Evolutionary conservation across 139 green algal species (phyloP), one percentile per base, ranked within the genome.

Genomic region (Eudorina sp.): DNA sequence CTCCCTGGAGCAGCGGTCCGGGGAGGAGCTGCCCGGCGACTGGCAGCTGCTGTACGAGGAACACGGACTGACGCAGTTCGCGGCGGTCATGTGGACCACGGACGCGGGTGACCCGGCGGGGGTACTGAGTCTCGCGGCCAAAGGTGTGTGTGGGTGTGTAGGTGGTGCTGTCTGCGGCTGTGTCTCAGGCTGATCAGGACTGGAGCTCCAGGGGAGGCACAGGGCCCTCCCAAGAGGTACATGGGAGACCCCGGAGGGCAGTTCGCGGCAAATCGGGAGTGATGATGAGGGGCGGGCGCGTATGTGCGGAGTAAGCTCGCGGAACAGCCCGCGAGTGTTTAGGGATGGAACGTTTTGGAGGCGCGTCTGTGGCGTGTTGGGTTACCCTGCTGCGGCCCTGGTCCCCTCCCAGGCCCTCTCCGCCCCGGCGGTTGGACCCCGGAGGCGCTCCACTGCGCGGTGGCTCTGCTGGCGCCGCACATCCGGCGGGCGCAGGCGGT

Each of bases 11-110:
- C n/a, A n/a, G n/a, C n/a, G n/a, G n/a, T n/a, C n/a, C n/a, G n/a
- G n/a, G n/a, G n/a, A 16, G 13, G 75, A 72, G 8, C 77, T 84
- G 34, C 77, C 77, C 2, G 38, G 38, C 13, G 77, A 84, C 53
- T 84, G 77, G 77, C 53, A 72, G 77, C 38, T 72, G 77, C 77
- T 84, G 53, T 7, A 27, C 0, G 31, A 40, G 31, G 48, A 48
- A 40, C 55, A 72, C 53, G 77, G 77, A 60, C 45, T 62, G 29
- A 25, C 16, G 19, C 77, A 84, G 25, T 84, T 73, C 27, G 53
- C 77, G 21, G 77, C 53, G 4, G 77, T 84, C 21, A n/a, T 29
- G 5, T 81, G 45, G 31, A 41, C 58, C 3, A 41, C 19, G 7
- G 38, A 43, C 1, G 53, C 9, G 21, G 77, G 77, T 5, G 53